Conservation (phyloP, 108 stramenopile species). For the Nitzschia inconspicua region DNA sequence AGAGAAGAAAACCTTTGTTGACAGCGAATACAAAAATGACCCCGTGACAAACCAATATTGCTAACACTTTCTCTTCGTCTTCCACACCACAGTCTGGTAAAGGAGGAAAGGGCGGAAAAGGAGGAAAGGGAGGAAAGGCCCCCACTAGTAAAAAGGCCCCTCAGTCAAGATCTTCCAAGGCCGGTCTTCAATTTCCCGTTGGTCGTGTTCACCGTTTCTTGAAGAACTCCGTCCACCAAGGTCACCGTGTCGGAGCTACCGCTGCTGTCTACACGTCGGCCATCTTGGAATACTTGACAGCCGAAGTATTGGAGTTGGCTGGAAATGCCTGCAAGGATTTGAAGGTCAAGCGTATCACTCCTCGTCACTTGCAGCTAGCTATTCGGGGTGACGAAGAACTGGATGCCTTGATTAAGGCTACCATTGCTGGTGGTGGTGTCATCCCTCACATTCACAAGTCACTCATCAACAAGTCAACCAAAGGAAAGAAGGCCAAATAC, state of each 20-base stretch:
- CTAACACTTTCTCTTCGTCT: too few species aligned
- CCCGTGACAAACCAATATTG: too few species aligned
- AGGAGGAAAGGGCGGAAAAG: constrained; percentile 99
- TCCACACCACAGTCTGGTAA: constrained; percentile 79
- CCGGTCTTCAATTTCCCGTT: constrained; percentile 98
- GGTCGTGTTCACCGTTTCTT: constrained; percentile 99
- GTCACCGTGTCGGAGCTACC: constrained; percentile 97
- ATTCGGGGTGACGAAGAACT: constrained; percentile 99
- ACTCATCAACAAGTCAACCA: constrained; percentile 96
- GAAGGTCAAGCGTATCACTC: constrained; percentile 99
- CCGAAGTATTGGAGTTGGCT: constrained; percentile 98
- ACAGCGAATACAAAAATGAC: too few species aligned
- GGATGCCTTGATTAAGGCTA: constrained; percentile 99
- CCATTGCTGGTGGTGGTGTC: constrained; percentile 99
- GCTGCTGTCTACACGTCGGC: constrained; percentile 99
- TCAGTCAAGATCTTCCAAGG: constrained; percentile 95
- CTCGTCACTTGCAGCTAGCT: constrained; percentile 98
- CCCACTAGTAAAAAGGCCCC: constrained; percentile 98
- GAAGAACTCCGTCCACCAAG: constrained; percentile 92
- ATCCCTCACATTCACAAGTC: constrained; percentile 99
- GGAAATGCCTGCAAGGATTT: constrained; percentile 99
- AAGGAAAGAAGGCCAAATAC: constrained; percentile 75
- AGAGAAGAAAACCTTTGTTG: too few species aligned
- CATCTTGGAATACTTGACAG: constrained; percentile 98
- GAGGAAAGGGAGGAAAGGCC: constrained; percentile 99